phyloP scores from a whole-genome alignment of 495 filamentous ascomycete species.

The Aspergillus taichungensis region DNA sequence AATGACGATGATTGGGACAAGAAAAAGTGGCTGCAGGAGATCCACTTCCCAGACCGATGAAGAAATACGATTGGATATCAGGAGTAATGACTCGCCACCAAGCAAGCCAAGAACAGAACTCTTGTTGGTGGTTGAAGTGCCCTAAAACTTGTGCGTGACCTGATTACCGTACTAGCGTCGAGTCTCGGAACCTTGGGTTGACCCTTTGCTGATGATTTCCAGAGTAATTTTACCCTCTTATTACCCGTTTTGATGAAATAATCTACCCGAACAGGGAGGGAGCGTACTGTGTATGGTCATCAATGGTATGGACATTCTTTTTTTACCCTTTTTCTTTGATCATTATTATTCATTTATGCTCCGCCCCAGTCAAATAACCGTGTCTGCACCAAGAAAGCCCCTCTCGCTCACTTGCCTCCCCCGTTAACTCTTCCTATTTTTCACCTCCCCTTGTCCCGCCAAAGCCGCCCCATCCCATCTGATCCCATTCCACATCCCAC shows the following conservation, averaged over 20 bases:
- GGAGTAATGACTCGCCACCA: conserved; percentile 18
- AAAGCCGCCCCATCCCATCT: neutral
- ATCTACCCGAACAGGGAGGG: too few relatives aligned
- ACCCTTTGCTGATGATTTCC: too few relatives aligned
- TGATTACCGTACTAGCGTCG: conserved; percentile 12
- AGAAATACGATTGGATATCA: conserved; percentile 12
- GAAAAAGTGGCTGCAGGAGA: conserved; percentile 6
- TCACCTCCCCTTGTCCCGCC: conserved; percentile 20
- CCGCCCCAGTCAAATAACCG: too few relatives aligned
- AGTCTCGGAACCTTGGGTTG: neutral
- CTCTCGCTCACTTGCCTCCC: conserved; percentile 15
- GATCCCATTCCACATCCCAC: conserved; percentile 20
- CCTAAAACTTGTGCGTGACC: conserved; percentile 29
- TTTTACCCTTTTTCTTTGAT: too few relatives aligned
- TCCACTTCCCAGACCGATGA: conserved; percentile 4
- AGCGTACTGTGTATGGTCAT: too few relatives aligned
- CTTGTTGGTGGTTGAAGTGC: conserved; percentile 13
- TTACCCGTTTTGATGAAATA: too few relatives aligned
- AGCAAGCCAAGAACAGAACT: conserved; percentile 8
- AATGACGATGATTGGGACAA: conserved; percentile 5
- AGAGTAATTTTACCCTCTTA: too few relatives aligned
- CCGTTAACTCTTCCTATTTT: conserved; percentile 18
- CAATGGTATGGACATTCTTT: too few relatives aligned
- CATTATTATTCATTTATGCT: too few relatives aligned
- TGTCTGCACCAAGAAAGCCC: neutral